These are phyloP conservation scores for Bimuria novae-zelandiae DNA, from an alignment of 2,329 filamentous ascomycete genomes.

Conservation along the genomic window DNA sequence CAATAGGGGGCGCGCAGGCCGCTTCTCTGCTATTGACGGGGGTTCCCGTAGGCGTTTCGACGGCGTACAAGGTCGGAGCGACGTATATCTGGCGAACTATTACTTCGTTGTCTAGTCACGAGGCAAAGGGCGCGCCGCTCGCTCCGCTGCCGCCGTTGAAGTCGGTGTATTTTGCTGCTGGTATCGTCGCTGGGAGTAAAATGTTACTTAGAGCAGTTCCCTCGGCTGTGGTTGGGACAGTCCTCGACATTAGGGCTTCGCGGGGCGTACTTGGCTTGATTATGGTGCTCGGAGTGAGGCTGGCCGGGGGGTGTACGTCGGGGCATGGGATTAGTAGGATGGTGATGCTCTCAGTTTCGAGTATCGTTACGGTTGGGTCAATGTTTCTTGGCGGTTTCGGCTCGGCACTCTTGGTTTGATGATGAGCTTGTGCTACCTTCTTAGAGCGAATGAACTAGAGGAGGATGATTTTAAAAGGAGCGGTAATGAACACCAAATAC, in stretches of 20 bases:
- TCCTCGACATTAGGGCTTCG: conserved; percentile 6
- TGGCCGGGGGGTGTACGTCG: conserved; percentile 71
- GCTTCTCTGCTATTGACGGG: conserved; percentile 59
- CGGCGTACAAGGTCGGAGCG: conserved; percentile 67
- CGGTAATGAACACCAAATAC: too few relatives aligned
- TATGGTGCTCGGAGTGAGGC: conserved; percentile 63
- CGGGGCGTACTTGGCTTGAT: conserved; percentile 57
- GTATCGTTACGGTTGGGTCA: conserved; percentile 63
- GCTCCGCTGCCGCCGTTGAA: conserved; percentile 43
- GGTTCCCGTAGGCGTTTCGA: conserved; percentile 64
- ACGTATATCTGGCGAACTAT: conserved; percentile 59
- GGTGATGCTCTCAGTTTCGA: conserved; percentile 64
- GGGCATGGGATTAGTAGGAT: conserved; percentile 72
- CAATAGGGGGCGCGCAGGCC: conserved; percentile 64
- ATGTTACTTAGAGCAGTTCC: conserved; percentile 24
- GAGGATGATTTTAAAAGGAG: too few relatives aligned
- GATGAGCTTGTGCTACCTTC: too few relatives aligned
- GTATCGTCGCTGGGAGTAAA: conserved; percentile 56
- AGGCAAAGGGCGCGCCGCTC: conserved; percentile 13
- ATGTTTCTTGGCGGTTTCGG: conserved; percentile 65
- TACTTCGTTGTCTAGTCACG: too few relatives aligned
- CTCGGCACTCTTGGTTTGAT: too few relatives aligned
- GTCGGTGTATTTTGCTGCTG: conserved; percentile 59
- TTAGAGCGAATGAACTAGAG: too few relatives aligned
- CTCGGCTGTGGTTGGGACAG: not conserved